Evolutionary conservation across 179 eudicot species (phyloP).

Genomic region (Patellifolia procumbens): DNA sequence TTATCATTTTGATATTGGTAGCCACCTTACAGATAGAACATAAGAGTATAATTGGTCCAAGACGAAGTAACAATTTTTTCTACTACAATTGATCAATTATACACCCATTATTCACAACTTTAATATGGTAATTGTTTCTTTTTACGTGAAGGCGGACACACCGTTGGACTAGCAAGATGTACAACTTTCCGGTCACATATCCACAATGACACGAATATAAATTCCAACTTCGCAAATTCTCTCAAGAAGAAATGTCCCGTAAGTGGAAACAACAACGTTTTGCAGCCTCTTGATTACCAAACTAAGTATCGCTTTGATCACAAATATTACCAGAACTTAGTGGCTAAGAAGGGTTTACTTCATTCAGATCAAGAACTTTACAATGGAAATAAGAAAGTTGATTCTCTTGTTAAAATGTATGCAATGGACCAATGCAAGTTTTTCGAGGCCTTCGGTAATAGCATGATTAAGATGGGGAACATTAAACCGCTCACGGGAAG

Average conservation of each 20-base stretch:
- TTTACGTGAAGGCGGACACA: slow-evolving; percentile 40
- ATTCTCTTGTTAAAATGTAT: slow-evolving; percentile 27
- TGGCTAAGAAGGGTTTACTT: slow-evolving; percentile 40
- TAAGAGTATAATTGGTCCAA: too few species aligned
- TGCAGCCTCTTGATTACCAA: slow-evolving; percentile 38
- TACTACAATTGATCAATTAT: too few species aligned
- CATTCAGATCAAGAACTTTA: slow-evolving; percentile 54
- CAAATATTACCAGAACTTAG: slow-evolving; percentile 36
- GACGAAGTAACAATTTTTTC: too few species aligned
- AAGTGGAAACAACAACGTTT: slow-evolving; percentile 30
- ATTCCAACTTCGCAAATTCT: slow-evolving; percentile 34
- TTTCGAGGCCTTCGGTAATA: slow-evolving; percentile 33
- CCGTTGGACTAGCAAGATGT: slow-evolving; percentile 55
- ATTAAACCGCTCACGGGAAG: slow-evolving; percentile 39
- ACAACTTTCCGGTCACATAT: slow-evolving; percentile 31
- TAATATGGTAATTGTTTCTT: neutral
- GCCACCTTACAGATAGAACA: too few species aligned
- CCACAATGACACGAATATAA: slow-evolving; percentile 44
- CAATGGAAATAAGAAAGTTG: slow-evolving; percentile 34
- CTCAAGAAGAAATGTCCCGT: slow-evolving; percentile 36
- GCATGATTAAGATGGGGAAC: slow-evolving; percentile 45
- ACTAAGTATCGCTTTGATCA: slow-evolving; percentile 37
- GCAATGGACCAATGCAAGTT: slow-evolving; percentile 27
- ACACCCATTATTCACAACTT: too few species aligned
- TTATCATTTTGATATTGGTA: too few species aligned